Base-by-base conservation (phyloP, 2,329 filamentous ascomycete genomes). In the Nakataea oryzae region DNA sequence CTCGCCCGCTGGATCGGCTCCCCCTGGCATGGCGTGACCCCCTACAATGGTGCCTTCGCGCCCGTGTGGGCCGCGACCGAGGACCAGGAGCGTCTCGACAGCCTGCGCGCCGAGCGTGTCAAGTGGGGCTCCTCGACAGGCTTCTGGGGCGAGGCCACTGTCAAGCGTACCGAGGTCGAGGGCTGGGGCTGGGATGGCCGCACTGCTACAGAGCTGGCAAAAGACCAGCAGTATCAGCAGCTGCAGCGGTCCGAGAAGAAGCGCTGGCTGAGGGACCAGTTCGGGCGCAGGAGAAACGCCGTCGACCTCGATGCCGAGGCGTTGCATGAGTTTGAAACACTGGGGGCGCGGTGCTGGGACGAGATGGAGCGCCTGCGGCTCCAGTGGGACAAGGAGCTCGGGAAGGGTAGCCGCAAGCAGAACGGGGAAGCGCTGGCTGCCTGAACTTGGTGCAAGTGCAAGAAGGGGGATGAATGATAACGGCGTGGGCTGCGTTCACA, bases 81-180 rank as follows among this genome's bases (percentile, higher is more conserved):
- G 26, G 77, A 85, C 9, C 82, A 88, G 63, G 81, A 82, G 21
- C 78, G 79, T 26, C 78, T 93, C 17, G 83, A 90, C 60, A 78
- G 76, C 2, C 71, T 79, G 50, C 78, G 70, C 30, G 82, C 79
- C 4, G 65, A 86, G 79, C 71, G 82, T 74, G 60, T 78, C 62
- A 97, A 97, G 76, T 97, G 93, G 93, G 93, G 93, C 3, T 89
- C 88, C 32, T 83, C 85, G n/a, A 82, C 82, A 11, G 82, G 87
- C 66, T 73, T 81, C 13, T 73, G 75, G 62, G 75, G 79, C 26
- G 81, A 83, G 63, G 30, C 60, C 4, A 77, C 81, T 54, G 84
- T 91, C 6, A 88, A 87, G 74, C 85, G 85, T 69, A 96, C 92
- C 1, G 91, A 96, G 73, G 87, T 96, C 3, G 86, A 90, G 56